These are phyloP conservation scores for Aegilops longissima DNA, from an alignment of 176 grass and related monocot genomes.

Conservation along the genomic window DNA sequence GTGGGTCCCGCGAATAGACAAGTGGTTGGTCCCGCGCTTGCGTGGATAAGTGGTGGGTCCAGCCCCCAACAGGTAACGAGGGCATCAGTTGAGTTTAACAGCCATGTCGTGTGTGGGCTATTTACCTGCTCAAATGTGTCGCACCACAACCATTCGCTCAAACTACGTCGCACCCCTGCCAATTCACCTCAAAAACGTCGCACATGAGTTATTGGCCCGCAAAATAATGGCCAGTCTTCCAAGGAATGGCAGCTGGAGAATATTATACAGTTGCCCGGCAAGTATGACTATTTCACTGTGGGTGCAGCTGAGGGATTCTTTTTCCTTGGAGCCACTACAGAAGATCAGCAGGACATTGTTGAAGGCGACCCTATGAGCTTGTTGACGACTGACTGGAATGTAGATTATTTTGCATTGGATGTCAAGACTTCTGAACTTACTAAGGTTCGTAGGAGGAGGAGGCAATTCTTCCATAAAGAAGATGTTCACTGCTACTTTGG, in stretches of 20 bases:
- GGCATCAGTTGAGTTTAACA: too few relatives aligned
- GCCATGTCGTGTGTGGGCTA: too few relatives aligned
- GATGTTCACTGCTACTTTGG: not conserved
- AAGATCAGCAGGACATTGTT: not conserved
- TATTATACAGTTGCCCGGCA: not conserved
- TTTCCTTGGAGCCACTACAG: not conserved
- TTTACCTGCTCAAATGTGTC: too few relatives aligned
- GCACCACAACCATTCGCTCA: too few relatives aligned
- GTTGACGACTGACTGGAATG: not conserved
- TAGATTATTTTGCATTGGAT: not conserved
- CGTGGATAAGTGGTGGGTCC: too few relatives aligned
- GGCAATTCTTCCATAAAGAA: not conserved
- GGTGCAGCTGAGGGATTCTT: not conserved
- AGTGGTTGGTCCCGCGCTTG: too few relatives aligned
- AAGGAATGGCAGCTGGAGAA: not conserved
- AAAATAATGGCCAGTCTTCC: not conserved
- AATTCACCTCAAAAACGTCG: too few relatives aligned
- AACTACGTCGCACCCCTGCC: too few relatives aligned
- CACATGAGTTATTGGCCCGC: too few relatives aligned
- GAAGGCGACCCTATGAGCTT: not conserved
- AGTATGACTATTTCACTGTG: not conserved
- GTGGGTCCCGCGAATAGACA: too few relatives aligned
- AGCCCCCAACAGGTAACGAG: too few relatives aligned
- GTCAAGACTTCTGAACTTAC: not conserved
- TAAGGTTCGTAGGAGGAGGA: not conserved